phyloP scores from a whole-genome alignment of 169 alveolate species.

The Babesia sp. region DNA sequence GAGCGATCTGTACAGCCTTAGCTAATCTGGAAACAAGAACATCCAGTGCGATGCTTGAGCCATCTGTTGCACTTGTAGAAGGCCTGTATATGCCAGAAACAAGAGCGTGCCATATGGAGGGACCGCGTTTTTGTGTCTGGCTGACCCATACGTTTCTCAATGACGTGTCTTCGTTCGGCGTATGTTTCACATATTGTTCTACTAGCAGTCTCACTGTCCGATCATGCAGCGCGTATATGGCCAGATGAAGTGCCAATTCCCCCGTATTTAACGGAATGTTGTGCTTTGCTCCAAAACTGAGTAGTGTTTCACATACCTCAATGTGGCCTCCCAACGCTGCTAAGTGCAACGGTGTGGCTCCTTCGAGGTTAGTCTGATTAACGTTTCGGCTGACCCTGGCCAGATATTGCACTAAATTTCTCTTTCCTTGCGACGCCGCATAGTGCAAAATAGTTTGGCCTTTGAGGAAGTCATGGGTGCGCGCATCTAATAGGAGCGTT shows the following conservation, averaged over 20 bases:
- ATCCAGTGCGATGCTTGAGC: conserved; percentile 8
- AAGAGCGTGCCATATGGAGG: conserved; percentile 69
- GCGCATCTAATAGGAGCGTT: conserved; percentile 68
- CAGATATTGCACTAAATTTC: conserved; percentile 75
- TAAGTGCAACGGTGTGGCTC: conserved; percentile 86
- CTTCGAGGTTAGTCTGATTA: conserved; percentile 76
- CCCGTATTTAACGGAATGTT: conserved; percentile 75
- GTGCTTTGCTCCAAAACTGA: conserved; percentile 70
- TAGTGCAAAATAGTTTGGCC: conserved; percentile 81
- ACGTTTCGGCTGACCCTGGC: conserved; percentile 78
- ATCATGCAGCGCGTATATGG: conserved; percentile 78
- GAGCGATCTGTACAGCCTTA: conserved; percentile 48
- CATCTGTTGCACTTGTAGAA: neutral
- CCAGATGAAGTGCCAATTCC: conserved; percentile 83
- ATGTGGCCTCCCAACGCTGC: conserved; percentile 83
- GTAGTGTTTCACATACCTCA: conserved; percentile 76
- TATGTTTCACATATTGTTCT: conserved; percentile 67
- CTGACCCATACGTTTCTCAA: neutral
- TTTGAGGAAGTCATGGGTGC: conserved; percentile 78
- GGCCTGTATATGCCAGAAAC: conserved; percentile 52
- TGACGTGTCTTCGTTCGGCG: conserved; percentile 26
- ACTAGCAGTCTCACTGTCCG: conserved; percentile 70
- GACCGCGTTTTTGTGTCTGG: conserved; percentile 21
- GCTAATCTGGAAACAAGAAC: conserved; percentile 17
- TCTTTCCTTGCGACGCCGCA: conserved; percentile 85